phyloP scores from a whole-genome alignment of 306 rosid genomes.

The Glycine latifolia region DNA sequence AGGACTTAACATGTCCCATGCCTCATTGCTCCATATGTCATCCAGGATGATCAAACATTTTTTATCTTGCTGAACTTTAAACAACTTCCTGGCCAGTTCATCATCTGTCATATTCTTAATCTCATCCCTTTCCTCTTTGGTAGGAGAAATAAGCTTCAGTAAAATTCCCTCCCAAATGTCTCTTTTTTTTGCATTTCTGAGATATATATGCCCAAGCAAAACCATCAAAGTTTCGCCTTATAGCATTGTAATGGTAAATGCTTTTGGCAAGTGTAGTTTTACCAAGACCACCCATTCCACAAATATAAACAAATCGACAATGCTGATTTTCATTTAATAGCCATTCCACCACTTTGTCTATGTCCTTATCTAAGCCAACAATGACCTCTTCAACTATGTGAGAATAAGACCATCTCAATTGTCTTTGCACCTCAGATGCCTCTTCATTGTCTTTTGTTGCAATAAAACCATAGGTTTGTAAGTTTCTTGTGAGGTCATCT shows the following conservation, averaged over 20 bases:
- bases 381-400: constrained; percentile 54
- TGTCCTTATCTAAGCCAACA: constrained; percentile 56
- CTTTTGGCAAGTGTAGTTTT: constrained; percentile 68
- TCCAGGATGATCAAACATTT: constrained; percentile 63
- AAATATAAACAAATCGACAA: constrained; percentile 49
- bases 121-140: constrained; percentile 54
- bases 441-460: constrained; percentile 40
- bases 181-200: constrained; percentile 47
- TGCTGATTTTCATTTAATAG: constrained; percentile 38
- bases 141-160: constrained; percentile 46
- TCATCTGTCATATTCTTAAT: constrained; percentile 51
- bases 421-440: constrained; percentile 27
- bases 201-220: constrained; percentile 49
- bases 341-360: constrained; percentile 40
- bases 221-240: constrained; percentile 49
- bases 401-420: constrained; percentile 58
- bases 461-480: constrained; percentile 50
- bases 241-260: constrained; percentile 41
- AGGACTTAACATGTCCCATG: constrained; percentile 51
- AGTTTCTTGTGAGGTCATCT: constrained; percentile 46
- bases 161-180: constrained; percentile 62
- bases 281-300: constrained; percentile 72
- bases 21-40: constrained; percentile 59
- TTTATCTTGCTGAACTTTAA: constrained; percentile 50
- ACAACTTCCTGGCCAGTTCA: constrained; percentile 54